Evolutionary conservation across 345 rosid species (phyloP).

Genomic region (Citrus reticulata): DNA sequence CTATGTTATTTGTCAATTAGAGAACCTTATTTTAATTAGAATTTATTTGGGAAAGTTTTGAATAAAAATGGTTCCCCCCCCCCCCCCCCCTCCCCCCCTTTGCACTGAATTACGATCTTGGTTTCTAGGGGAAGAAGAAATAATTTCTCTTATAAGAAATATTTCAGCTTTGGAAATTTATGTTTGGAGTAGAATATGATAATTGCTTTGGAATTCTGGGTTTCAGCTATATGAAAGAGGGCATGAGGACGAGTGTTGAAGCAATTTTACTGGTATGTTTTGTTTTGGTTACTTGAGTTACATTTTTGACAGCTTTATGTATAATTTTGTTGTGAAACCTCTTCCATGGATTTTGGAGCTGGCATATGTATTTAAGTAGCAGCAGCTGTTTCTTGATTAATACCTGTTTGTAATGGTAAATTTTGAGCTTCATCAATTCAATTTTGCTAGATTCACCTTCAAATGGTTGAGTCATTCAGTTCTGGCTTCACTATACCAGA

Average conservation of each 20-base stretch:
- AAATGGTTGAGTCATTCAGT: not conserved
- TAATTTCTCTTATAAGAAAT: not conserved
- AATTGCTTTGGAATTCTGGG: constrained; percentile 9
- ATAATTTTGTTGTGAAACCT: not conserved
- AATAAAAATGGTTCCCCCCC: not conserved
- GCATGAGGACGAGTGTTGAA: constrained; percentile 95
- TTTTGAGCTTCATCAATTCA: too few relatives aligned
- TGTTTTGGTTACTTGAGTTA: not conserved
- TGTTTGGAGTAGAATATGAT: not conserved
- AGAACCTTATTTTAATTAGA: not conserved
- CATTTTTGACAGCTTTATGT: not conserved
- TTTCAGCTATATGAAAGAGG: constrained; percentile 91
- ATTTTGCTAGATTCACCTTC: not conserved
- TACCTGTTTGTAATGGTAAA: not conserved
- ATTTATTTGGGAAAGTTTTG: not conserved
- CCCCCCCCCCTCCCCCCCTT: accelerated
- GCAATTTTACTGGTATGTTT: constrained; percentile 81
- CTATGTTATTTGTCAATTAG: not conserved
- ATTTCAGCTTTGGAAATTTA: not conserved
- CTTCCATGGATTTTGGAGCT: too few relatives aligned
- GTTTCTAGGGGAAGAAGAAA: not conserved
- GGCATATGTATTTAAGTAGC: not conserved
- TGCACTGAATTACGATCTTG: not conserved
- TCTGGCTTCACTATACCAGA: not conserved
- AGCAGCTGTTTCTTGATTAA: not conserved